These are phyloP conservation scores for Carex cristatella DNA, from an alignment of 176 grass and related monocot species.

Conservation along the genomic window DNA sequence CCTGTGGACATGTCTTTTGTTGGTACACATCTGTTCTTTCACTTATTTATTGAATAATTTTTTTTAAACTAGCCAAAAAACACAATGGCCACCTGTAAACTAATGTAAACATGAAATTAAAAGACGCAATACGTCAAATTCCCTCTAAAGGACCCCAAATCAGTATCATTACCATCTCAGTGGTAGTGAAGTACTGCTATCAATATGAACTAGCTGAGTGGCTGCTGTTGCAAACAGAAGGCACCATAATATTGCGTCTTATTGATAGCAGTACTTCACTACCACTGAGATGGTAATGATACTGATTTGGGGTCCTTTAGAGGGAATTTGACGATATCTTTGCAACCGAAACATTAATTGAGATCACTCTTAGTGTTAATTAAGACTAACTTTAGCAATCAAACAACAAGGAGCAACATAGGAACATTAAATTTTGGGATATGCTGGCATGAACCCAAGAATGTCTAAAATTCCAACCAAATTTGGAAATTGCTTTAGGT, in stretches of 20 bases:
- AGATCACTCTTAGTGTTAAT: constrained; percentile 2
- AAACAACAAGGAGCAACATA: neutral
- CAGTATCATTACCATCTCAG: neutral
- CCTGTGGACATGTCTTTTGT: constrained; percentile 97
- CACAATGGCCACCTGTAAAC: neutral
- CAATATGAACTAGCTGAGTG: neutral
- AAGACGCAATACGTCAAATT: neutral
- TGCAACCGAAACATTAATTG: neutral
- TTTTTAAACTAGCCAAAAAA: neutral
- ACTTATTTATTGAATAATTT: neutral
- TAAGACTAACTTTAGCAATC: neutral
- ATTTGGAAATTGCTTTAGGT: neutral
- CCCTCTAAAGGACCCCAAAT: neutral
- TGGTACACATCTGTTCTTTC: constrained; percentile 48
- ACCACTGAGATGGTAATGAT: neutral
- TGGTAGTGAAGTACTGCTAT: neutral
- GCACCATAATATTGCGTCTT: neutral
- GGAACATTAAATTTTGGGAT: neutral
- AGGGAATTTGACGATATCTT: neutral
- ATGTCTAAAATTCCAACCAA: neutral
- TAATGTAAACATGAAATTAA: neutral
- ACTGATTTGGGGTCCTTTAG: neutral
- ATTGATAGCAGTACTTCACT: neutral
- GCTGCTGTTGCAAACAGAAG: neutral
- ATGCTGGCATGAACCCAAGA: neutral